Conservation (phyloP, 2,329 filamentous ascomycete species). For the Cladobotryum protrusum region DNA sequence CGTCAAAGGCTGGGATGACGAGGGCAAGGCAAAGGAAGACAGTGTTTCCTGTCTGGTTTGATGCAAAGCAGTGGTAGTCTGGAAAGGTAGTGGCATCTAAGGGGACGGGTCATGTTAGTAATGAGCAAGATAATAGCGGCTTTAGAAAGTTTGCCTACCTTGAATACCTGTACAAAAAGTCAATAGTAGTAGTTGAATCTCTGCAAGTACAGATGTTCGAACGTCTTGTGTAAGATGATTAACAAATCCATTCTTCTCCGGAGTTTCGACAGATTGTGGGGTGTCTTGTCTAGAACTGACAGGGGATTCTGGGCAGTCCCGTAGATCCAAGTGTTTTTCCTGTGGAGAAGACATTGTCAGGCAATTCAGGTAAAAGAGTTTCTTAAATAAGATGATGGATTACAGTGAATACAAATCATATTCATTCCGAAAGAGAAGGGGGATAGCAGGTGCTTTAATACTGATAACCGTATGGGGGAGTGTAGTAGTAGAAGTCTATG, state of each 20-base stretch:
- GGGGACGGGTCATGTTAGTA: not conserved
- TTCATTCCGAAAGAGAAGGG: too few species aligned
- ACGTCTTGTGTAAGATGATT: slow-evolving; percentile 25
- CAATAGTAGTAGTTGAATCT: slow-evolving; percentile 40
- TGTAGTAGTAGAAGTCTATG: too few species aligned
- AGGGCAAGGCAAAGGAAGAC: slow-evolving; percentile 51
- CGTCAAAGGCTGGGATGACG: slow-evolving; percentile 40
- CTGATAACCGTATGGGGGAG: too few species aligned
- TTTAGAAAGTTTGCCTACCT: slow-evolving; percentile 24
- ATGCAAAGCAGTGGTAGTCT: slow-evolving; percentile 57
- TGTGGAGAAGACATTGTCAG: slow-evolving; percentile 3
- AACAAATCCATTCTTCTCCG: not conserved
- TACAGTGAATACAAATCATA: not conserved
- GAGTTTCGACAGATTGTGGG: not conserved
- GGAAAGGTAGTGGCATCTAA: slow-evolving; percentile 53
- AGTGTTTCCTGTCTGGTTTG: slow-evolving; percentile 61
- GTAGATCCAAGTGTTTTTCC: not conserved
- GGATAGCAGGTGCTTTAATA: too few species aligned
- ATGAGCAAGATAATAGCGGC: not conserved
- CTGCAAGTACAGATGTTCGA: slow-evolving; percentile 34
- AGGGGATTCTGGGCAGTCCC: slow-evolving; percentile 6
- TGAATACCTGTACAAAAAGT: slow-evolving; percentile 48
- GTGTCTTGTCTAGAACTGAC: not conserved
- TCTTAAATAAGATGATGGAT: too few species aligned
- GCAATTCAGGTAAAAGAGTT: too few species aligned